Evolutionary conservation across 805 yeast species (phyloP), one percentile per base, ranked within the genome.

Genomic region (Scheffersomyces lignosus): DNA sequence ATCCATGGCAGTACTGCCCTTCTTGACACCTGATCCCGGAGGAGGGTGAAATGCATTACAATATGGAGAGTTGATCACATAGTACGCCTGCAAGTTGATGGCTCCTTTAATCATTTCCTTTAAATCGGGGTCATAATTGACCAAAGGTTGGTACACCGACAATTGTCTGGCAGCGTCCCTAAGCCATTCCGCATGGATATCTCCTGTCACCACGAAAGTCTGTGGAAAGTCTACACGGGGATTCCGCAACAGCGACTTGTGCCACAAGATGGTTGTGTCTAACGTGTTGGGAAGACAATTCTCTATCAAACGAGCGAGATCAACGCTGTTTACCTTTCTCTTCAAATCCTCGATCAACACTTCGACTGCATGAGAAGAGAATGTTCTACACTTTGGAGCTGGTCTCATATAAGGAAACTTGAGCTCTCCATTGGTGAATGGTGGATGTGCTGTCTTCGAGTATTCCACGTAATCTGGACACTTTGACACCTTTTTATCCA

Each of bases 31-130:
- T 1, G 81, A 71, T 4, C 52, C 62, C 3, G 64, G 64, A 0
- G 96, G 96, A 1, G 96, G 95, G 52, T 88, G 95, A 66, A 87
- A 89, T 0, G 96, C 96, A 60, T 88, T 88, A 60, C 96, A 88
- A 58, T 86, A 88, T 0, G 96, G 95, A 4, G 83, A 76, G 17
- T 62, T 65, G 14, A 63, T 44, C 4, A 88, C 68, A 48, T 75
- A 86, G 16, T 72, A 63, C 0, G 89, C 84, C 59, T 89, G 96
- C 16, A 87, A 84, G 40, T 78, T 74, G 34, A 88, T 84, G 2
- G 96, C 95, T 13, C 96, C 96, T 41, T 64, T 67, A 22, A 88
- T 70, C 54, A 88, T 60, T 22, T 66, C 66, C 40, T 62, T 56
- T 34, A 88, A 64, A 2, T 48, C 40, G 1, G 55, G 45, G 49